Conservation (phyloP, 768 basidiomycete species). For the Boletus pseudo-olivaceus region DNA sequence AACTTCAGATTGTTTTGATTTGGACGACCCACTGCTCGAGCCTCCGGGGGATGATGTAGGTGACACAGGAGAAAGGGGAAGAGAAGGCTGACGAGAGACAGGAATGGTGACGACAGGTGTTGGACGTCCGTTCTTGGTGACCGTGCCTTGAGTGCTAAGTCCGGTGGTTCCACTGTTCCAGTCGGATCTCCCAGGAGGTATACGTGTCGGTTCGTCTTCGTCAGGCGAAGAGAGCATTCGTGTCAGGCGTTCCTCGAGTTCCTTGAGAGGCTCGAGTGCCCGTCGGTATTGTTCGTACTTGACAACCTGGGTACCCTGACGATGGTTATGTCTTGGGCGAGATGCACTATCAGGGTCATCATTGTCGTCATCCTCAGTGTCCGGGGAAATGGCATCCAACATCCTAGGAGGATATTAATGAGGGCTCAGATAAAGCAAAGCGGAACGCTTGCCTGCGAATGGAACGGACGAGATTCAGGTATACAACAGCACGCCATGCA, state of each 20-base stretch:
- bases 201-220: conserved; percentile 61
- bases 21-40: conserved; percentile 34
- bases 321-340: conserved; percentile 41
- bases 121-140: conserved; percentile 43
- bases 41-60: conserved; percentile 27
- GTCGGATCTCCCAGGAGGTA: conserved; percentile 37
- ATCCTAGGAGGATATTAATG: conserved; percentile 43
- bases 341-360: conserved; percentile 53
- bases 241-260: conserved; percentile 68
- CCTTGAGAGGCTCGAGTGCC: conserved; percentile 63
- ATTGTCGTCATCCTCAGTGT: conserved; percentile 54
- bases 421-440: background rate
- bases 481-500: conserved; percentile 85
- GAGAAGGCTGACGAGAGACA: conserved; percentile 18
- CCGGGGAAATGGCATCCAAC: conserved; percentile 68
- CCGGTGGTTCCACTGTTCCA: conserved; percentile 35
- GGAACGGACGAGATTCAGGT: conserved; percentile 83
- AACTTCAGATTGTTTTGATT: conserved; percentile 47
- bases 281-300: conserved; percentile 61
- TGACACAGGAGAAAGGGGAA: conserved; percentile 27
- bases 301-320: conserved; percentile 46
- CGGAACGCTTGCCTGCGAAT: conserved; percentile 55
- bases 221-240: conserved; percentile 64
- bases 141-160: conserved; percentile 9
- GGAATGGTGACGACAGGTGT: conserved; percentile 35